Evolutionary conservation across 2,329 filamentous ascomycete species (phyloP), one percentile per base, ranked within the genome.

Genomic region (Colletotrichum sp.): DNA sequence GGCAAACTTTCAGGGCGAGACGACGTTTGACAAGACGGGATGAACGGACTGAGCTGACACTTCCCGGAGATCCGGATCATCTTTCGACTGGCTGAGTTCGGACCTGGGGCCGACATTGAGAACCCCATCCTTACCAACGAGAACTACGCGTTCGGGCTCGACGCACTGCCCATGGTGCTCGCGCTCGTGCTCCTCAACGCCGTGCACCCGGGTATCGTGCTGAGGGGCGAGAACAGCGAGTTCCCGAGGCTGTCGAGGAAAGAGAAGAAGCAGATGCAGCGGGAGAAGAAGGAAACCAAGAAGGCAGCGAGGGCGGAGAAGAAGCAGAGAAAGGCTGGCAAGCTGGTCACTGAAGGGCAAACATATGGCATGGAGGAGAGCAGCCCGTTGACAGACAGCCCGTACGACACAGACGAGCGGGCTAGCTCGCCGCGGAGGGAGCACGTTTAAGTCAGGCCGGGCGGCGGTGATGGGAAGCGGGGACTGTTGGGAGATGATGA

Each of bases 51-150:
- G 62, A 75, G 44, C 72, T 78, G 68, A 78, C 24, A 72, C 67
- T 16, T 52, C 55, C 18, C 66, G 62, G 67, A 90, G 86, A 81
- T 88, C 32, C 89, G 92, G 39, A 92, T 93, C 80, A 88, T 92
- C 77, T 94, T 89, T 82, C 90, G 91, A 34, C 85, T 94, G 3
- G 82, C 86, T 69, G 91, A 93, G 80, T 93, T 90, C 79, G 85
- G 86, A 0, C 83, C 84, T 6, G 89, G 89, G 13, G 79, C 88
- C 24, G 81, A 82, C 55, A 78, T 80, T 7, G 78, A 82, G n/a
- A 90, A 89, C 79, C 82, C 84, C 0, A 83, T 90, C 24, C 86
- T 89, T 1, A 86, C 82, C 57, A 84, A 90, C 76, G 90, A 92
- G 78, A 85, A 80, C 5, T 93, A 90, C 80, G 86, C 88, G 30